These are phyloP conservation scores for Metschnikowia cubensis DNA, from an alignment of 805 yeast genomes.

Conservation along the genomic window DNA sequence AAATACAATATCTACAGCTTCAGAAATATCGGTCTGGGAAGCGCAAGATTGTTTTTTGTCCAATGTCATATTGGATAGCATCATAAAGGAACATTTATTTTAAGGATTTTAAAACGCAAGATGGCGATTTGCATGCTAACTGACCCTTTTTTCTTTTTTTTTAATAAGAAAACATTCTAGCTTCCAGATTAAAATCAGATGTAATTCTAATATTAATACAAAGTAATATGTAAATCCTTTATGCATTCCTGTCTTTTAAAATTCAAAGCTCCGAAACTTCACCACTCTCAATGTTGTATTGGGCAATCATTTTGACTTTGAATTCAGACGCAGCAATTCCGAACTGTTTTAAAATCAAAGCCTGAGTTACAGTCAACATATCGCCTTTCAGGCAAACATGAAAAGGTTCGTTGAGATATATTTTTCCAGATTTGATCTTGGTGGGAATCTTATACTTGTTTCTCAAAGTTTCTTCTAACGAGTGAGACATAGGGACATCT, in stretches of 20 bases:
- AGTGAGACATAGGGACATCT: slow-evolving; percentile 95
- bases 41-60: slow-evolving; percentile 69
- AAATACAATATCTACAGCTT: slow-evolving; percentile 70
- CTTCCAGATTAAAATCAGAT: not conserved
- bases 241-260: not conserved
- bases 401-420: slow-evolving; percentile 69
- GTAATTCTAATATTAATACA: not conserved
- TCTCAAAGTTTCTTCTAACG: slow-evolving; percentile 90
- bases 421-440: slow-evolving; percentile 83
- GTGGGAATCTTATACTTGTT: slow-evolving; percentile 89
- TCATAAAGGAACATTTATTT: not conserved
- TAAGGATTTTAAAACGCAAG: not conserved
- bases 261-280: slow-evolving; percentile 23
- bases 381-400: slow-evolving; percentile 80
- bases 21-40: slow-evolving; percentile 53
- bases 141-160: not conserved
- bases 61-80: slow-evolving; percentile 44
- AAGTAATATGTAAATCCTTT: not conserved
- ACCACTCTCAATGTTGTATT: slow-evolving; percentile 60
- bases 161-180: not conserved
- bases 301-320: slow-evolving; percentile 75
- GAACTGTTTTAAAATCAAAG: slow-evolving; percentile 86
- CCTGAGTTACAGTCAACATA: slow-evolving; percentile 81
- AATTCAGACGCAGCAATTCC: slow-evolving; percentile 94
- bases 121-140: not conserved